Evolutionary conservation across 768 basidiomycete species (phyloP).

Genomic region (Boletus bicolor): DNA sequence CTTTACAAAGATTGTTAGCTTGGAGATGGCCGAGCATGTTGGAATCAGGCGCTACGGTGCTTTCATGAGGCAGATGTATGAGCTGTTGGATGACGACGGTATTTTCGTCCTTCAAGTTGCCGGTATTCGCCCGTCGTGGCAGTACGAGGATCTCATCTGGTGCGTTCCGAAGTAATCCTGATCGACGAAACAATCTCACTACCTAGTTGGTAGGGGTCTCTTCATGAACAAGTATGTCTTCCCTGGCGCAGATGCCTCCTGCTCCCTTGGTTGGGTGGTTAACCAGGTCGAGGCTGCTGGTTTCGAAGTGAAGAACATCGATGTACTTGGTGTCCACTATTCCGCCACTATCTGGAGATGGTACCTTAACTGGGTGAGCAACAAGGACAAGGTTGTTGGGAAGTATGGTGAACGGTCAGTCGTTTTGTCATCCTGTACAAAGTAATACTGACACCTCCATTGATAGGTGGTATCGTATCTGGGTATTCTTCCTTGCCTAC

Average conservation of each 20-base stretch:
- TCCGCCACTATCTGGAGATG: conserved; percentile 86
- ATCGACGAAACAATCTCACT: background rate
- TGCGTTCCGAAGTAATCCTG: conserved; percentile 26
- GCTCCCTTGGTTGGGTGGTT: conserved; percentile 94
- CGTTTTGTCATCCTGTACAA: background rate
- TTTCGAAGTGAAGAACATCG: conserved; percentile 95
- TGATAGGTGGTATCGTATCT: conserved; percentile 80
- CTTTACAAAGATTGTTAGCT: conserved; percentile 90
- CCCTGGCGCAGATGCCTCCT: conserved; percentile 96
- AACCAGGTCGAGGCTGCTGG: conserved; percentile 83
- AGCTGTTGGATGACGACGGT: conserved; percentile 92
- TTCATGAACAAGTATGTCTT: conserved; percentile 99
- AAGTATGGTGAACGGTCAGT: conserved; percentile 79
- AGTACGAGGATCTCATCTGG: conserved; percentile 98
- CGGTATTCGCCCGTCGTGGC: conserved; percentile 93
- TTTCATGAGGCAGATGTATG: conserved; percentile 90
- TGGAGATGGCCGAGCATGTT: conserved; percentile 99
- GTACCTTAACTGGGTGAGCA: conserved; percentile 97
- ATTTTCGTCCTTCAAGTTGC: conserved; percentile 97
- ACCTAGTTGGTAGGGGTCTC: conserved; percentile 58
- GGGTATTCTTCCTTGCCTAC: conserved; percentile 97
- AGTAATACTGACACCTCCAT: background rate
- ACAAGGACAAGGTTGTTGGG: conserved; percentile 84
- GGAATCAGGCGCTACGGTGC: conserved; percentile 88
- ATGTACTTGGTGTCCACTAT: conserved; percentile 97